Base-by-base conservation (phyloP, 805 yeast species). In the Schizosaccharomyces osmophilus region DNA sequence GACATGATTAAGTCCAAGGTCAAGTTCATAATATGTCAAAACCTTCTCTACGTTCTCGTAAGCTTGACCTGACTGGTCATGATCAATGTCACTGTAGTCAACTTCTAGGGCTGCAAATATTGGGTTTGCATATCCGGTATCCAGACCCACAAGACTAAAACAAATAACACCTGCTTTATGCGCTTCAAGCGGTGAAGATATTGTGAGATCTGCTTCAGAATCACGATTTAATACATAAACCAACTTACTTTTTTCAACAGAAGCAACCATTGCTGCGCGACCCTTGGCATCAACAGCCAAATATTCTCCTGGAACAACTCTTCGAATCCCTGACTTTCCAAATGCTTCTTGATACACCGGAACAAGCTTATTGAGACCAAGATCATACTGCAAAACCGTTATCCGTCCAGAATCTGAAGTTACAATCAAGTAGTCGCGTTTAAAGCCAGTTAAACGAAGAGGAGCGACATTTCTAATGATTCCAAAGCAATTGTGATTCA, bases 401-500 rank as follows among this genome's bases (percentile, higher is more conserved):
- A 88, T 64, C 63, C 80, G 80, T 0, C 97, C 97, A 1, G 94
- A 78, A 67, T 89, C 97, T 0, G 93, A 81, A 0, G 90, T 79
- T 2, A 87, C 68, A 5, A 83, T 77, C n/a, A 89, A 63, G 32
- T 73, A 73, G 64, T 87, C 93, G 61, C 73, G 74, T 0, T 74
- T 69, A 0, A 80, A 68, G 0, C 84, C 87, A 0, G 79, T 74
- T 11, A 78, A 69, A 24, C 80, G 76, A 62, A 87, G 71, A 29
- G 78, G 73, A 5, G 73, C 73, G 11, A 86, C 71, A 3, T 73
- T 64, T 58, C 87, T 75, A 2, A 89, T 73, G 5, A 78, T 74
- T 1, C 84, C 83, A 70, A 83, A 83, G 0, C 79, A 66, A 41
- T 80, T 76, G 48, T 79, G 79, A 1, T 70, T 66, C 13, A 72